Evolutionary conservation across 2,329 filamentous ascomycete genomes (phyloP).

Genomic region (Clonostachys sp.): DNA sequence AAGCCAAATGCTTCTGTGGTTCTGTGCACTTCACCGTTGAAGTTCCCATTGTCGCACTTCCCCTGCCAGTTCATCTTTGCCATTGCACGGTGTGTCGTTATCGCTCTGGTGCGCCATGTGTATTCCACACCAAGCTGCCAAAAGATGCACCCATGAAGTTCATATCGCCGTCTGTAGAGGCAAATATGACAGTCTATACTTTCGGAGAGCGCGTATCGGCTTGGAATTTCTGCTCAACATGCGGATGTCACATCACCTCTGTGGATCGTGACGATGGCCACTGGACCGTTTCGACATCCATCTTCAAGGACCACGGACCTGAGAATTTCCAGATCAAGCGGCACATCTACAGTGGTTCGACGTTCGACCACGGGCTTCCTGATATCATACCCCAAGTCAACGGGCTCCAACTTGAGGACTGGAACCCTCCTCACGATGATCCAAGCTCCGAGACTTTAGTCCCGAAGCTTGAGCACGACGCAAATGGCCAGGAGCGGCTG

Average conservation of each 20-base stretch:
- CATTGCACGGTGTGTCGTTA: conserved; percentile 40
- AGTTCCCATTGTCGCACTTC: conserved; percentile 27
- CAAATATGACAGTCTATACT: conserved; percentile 29
- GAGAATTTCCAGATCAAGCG: conserved; percentile 24
- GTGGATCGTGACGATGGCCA: conserved; percentile 16
- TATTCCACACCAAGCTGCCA: conserved; percentile 33
- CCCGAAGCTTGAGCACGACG: conserved; percentile 18
- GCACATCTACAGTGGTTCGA: conserved; percentile 28
- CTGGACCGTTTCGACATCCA: conserved; percentile 32
- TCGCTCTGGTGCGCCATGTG: conserved; percentile 31
- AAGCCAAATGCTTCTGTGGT: conserved; percentile 39
- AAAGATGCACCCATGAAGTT: conserved; percentile 27
- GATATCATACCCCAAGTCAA: conserved; percentile 24
- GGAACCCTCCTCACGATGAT: conserved; percentile 25
- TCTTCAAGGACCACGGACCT: conserved; percentile 29
- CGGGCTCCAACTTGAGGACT: conserved; percentile 19
- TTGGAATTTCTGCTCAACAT: conserved; percentile 38
- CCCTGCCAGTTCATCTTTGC: conserved; percentile 35
- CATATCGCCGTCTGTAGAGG: conserved; percentile 28
- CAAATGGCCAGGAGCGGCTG: conserved; percentile 26
- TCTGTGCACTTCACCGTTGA: conserved; percentile 35
- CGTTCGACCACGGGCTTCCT: conserved; percentile 28
- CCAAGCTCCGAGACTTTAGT: conserved; percentile 16
- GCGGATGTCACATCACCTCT: conserved; percentile 38
- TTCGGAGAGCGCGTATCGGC: conserved; percentile 17